Evolutionary conservation across 2,329 filamentous ascomycete species (phyloP).

Genomic region (Trichoderma pleuroti): DNA sequence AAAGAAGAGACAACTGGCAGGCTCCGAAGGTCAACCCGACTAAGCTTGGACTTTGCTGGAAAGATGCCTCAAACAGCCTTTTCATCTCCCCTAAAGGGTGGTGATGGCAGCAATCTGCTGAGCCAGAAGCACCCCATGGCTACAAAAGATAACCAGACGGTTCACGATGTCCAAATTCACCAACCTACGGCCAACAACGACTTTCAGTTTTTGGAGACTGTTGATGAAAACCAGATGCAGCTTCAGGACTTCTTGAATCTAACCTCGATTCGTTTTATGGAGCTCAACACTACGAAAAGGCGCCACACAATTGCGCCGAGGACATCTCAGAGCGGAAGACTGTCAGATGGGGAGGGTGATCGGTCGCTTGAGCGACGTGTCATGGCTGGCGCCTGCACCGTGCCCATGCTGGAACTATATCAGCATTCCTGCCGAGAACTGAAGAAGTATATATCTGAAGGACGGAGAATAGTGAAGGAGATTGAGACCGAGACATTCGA

Average conservation of each 20-base stretch:
- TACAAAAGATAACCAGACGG: slow-evolving; percentile 46
- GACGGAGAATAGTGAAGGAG: slow-evolving; percentile 81
- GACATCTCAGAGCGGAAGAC: slow-evolving; percentile 41
- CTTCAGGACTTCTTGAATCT: slow-evolving; percentile 91
- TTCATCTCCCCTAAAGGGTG: slow-evolving; percentile 47
- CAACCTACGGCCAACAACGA: slow-evolving; percentile 40
- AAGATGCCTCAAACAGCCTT: slow-evolving; percentile 41
- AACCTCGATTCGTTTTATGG: slow-evolving; percentile 98
- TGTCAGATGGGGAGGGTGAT: slow-evolving; percentile 46
- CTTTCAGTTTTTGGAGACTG: slow-evolving; percentile 45
- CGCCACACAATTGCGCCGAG: slow-evolving; percentile 73
- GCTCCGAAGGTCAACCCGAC: slow-evolving; percentile 47
- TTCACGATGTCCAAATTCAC: slow-evolving; percentile 44
- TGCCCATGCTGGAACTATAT: slow-evolving; percentile 91
- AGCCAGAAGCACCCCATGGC: slow-evolving; percentile 54
- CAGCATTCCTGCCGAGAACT: slow-evolving; percentile 94
- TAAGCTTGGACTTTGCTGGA: slow-evolving; percentile 43
- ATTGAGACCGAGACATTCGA: slow-evolving; percentile 86
- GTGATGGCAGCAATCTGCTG: slow-evolving; percentile 52
- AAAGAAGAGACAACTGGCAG: slow-evolving; percentile 65
- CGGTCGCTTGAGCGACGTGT: slow-evolving; percentile 71
- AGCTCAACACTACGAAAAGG: slow-evolving; percentile 92
- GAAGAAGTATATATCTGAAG: slow-evolving; percentile 94
- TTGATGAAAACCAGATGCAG: slow-evolving; percentile 62
- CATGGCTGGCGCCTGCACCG: slow-evolving; percentile 82